Evolutionary conservation across 1,284 basidiomycete genomes (phyloP).

Genomic region (Macrocystidia cucumis): DNA sequence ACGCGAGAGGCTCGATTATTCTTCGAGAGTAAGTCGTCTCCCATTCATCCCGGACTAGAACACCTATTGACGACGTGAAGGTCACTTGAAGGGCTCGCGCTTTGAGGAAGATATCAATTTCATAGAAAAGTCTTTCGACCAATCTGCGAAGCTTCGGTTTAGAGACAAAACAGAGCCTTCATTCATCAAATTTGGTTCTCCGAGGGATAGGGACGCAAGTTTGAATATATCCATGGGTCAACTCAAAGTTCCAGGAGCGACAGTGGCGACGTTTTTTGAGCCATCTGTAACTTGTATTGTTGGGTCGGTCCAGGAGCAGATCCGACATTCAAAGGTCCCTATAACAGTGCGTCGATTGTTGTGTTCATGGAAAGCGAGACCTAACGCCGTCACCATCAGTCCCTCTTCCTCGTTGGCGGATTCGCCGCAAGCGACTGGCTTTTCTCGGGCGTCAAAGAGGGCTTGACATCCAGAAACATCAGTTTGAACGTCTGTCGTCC

Average conservation of each 20-base stretch:
- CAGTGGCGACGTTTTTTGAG: slow-evolving; percentile 29
- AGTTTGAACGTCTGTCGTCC: slow-evolving; percentile 29
- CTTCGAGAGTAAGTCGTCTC: slow-evolving; percentile 24
- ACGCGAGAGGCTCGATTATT: slow-evolving; percentile 28
- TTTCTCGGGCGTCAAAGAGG: slow-evolving; percentile 15
- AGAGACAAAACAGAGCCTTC: slow-evolving; percentile 30
- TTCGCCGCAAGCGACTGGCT: slow-evolving; percentile 13
- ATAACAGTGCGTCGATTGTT: slow-evolving; percentile 12
- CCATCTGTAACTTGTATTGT: slow-evolving; percentile 27
- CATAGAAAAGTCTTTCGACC: slow-evolving; percentile 42
- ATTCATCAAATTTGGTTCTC: slow-evolving; percentile 42
- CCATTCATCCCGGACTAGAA: slow-evolving; percentile 6
- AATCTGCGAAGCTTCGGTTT: slow-evolving; percentile 40
- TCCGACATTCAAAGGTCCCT: slow-evolving; percentile 11
- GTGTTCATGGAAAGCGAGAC: neutral
- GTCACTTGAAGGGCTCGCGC: slow-evolving; percentile 14
- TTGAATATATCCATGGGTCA: slow-evolving; percentile 26
- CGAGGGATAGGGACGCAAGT: slow-evolving; percentile 34
- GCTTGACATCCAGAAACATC: slow-evolving; percentile 13
- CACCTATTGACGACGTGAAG: slow-evolving; percentile 9
- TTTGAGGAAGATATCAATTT: slow-evolving; percentile 30
- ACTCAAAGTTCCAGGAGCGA: slow-evolving; percentile 31
- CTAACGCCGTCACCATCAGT: neutral
- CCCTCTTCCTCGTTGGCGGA: slow-evolving; percentile 12
- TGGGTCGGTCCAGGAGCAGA: slow-evolving; percentile 23